Evolutionary conservation across 768 basidiomycete genomes (phyloP), one percentile per base, ranked within the genome.

Genomic region (Floccularia luteovirens): DNA sequence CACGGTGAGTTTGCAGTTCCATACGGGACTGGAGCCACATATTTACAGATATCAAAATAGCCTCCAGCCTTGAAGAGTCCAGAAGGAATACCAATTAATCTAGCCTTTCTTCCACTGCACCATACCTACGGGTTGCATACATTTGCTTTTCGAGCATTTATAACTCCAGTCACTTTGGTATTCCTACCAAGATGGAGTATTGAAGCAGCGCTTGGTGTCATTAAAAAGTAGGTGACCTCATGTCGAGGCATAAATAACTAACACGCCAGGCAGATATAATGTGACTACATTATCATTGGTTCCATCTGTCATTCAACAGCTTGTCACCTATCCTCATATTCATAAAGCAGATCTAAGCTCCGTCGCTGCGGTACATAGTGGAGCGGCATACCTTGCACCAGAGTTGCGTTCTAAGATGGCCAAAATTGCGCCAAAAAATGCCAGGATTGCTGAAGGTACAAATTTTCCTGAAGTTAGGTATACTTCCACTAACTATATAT

Each of bases 341-440:
- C 54, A 63, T 25, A 64, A 70, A 24, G 59, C 63, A 3, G 79
- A 84, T 49, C 58, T 84, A 11, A 76, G 70, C 47, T 72, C 69
- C 0, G 50, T 87, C 1, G 52, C 57, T 5, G 1, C 24, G 3
- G 42, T 79, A 17, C 58, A 53, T 4, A 70, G 68, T 43, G 84
- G 83, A 4, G 85, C 79, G 0, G 82, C 84, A 1, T 77, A 83
- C 49, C 70, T 86, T 16, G 79, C 85, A 0, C 68, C 72, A 1
- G 63, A 73, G n/a, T 63, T 88, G 5, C 60, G 60, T 0, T 53
- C 58, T 12, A 69, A 66, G 38, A 51, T 81, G 12, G 36, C 49
- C 13, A 35, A 52, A 35, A 32, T 74, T 4, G 42, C 70, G 10
- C 60, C 69, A 0, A 43, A 50, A 19, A 57, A 64, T 4, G 51